phyloP scores from a whole-genome alignment of 805 yeast species.

The Candida insectorum region DNA sequence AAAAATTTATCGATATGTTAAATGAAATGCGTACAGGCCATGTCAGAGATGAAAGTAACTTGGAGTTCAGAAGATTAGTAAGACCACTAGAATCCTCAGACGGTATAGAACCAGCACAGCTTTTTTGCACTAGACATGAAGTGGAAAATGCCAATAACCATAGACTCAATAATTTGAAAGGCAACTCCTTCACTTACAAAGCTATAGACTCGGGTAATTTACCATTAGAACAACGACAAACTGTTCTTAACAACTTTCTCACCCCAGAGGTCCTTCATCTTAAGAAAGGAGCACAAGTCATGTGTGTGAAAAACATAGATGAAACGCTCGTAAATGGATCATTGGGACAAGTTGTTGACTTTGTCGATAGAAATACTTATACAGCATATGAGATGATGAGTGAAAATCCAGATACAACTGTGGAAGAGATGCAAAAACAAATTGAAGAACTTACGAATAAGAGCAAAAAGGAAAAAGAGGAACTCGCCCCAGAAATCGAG shows the following conservation, averaged over 20 bases:
- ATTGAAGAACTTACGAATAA: conserved; percentile 6
- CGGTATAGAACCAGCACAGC: conserved; percentile 69
- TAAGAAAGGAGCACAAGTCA: conserved; percentile 75
- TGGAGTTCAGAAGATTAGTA: conserved; percentile 49
- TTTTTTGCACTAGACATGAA: conserved; percentile 70
- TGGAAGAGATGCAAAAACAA: conserved; percentile 17
- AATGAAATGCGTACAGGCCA: conserved; percentile 69
- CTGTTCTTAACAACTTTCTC: conserved; percentile 52
- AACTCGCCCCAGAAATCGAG: conserved; percentile 15
- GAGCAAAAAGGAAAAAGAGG: conserved; percentile 15
- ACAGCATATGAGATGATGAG: conserved; percentile 19
- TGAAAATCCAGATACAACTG: conserved; percentile 16
- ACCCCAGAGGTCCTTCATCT: conserved; percentile 57
- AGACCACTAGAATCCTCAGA: conserved; percentile 49
- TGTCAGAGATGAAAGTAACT: conserved; percentile 45
- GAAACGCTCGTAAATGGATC: conserved; percentile 75
- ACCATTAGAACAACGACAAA: conserved; percentile 41
- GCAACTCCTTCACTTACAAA: conserved; percentile 38
- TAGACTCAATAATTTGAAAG: conserved; percentile 46
- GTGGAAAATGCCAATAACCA: conserved; percentile 63
- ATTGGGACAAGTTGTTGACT: conserved; percentile 64
- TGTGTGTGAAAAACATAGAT: conserved; percentile 77
- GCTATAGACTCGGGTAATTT: conserved; percentile 56
- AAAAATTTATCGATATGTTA: conserved; percentile 66
- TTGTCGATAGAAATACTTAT: conserved; percentile 41